These are phyloP conservation scores for Noccaea caerulescens DNA, from an alignment of 345 rosid species.

Conservation along the genomic window DNA sequence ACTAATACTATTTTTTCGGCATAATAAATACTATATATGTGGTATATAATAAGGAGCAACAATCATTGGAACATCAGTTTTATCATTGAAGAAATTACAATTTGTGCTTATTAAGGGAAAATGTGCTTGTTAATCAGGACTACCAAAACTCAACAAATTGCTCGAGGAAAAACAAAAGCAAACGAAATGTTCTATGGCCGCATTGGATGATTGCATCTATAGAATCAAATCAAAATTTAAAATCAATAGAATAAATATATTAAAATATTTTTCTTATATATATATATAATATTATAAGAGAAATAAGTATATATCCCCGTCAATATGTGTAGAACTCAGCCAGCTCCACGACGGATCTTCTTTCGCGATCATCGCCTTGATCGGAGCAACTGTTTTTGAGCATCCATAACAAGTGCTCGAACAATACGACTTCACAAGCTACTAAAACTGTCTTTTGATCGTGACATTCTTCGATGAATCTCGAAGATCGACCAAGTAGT, in stretches of 20 bases:
- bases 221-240: neutral
- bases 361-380: neutral
- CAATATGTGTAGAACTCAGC: constrained; percentile 68
- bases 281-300: neutral
- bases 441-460: constrained; percentile 47
- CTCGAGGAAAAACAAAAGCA: constrained; percentile 7
- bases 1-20: neutral
- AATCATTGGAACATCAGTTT: neutral
- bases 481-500: constrained; percentile 62
- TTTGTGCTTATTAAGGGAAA: constrained; percentile 5
- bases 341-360: constrained; percentile 38
- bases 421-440: constrained; percentile 85
- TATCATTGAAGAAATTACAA: neutral
- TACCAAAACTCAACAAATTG: neutral
- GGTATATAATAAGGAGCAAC: neutral
- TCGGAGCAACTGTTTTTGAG: constrained; percentile 48
- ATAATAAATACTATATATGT: neutral
- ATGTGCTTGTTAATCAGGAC: neutral
- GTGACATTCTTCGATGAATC: constrained; percentile 29
- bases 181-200: neutral
- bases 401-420: constrained; percentile 97
- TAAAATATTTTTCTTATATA: too few species aligned
- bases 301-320: neutral
- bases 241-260: neutral
- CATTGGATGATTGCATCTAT: constrained; percentile 5